Base-by-base conservation (phyloP, 768 basidiomycete species). In the Collybia mongolica region DNA sequence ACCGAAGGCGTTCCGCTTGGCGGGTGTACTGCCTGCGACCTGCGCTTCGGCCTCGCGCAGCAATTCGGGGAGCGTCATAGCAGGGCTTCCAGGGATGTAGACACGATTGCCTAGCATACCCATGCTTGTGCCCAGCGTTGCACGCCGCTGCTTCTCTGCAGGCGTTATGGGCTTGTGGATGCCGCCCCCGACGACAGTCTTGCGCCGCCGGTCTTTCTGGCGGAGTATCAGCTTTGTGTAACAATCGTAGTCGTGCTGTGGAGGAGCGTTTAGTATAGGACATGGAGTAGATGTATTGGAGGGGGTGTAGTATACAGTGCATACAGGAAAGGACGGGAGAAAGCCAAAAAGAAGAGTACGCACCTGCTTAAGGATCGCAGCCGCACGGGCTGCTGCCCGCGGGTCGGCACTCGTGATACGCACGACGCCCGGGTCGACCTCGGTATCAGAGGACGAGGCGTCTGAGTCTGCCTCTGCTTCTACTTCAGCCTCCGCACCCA, bases 281-380 rank as follows among this genome's bases (percentile, higher is more conserved):
- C n/a, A n/a, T n/a, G n/a, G n/a, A n/a, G n/a, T n/a, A n/a, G n/a
- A n/a, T n/a, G n/a, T 26, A 7, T 26, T 26, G 7, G 24, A 26
- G 24, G 24, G 24, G 24, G 24, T n/a, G n/a, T n/a, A n/a, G n/a
- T n/a, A n/a, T n/a, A n/a, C n/a, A n/a, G n/a, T n/a, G n/a, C n/a
- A n/a, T n/a, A n/a, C n/a, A n/a, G 24, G 3, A 26, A n/a, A 42
- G 44, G 18, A 39, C 36, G 48, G 39, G 18, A 51, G 32, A 36
- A 46, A 5, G 46, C n/a, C n/a, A n/a, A n/a, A n/a, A n/a, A 39
- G 11, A 65, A 32, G 32, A 32, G 11, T 9, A 32, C 82, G n/a
- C 43, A 91, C 92, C 76, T 90, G 79, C 67, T 89, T 93, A 58
- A 97, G 73, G 51, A 97, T 94, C 0, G 94, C 94, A 28, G 91